phyloP scores from a whole-genome alignment of 305 asterid species.

The Withania somnifera region DNA sequence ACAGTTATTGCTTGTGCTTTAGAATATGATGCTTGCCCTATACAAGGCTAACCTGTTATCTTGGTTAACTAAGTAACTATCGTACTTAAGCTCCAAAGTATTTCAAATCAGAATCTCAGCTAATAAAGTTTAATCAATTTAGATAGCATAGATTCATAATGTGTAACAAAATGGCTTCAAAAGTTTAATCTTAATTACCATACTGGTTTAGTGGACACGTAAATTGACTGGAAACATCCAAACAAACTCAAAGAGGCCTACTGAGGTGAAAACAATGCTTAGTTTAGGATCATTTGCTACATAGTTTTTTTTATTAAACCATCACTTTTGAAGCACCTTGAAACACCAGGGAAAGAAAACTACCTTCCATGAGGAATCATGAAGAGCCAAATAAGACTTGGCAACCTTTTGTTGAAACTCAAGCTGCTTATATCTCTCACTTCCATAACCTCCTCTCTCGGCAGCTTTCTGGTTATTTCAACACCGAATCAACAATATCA shows the following conservation, averaged over 20 bases:
- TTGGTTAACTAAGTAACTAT: neutral
- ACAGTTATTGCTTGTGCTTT: neutral
- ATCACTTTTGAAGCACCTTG: neutral
- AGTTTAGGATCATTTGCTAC: neutral
- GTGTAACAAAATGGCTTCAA: neutral
- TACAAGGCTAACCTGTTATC: neutral
- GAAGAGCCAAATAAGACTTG: conserved; percentile 35
- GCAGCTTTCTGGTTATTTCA: conserved; percentile 52
- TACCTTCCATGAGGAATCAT: conserved; percentile 81
- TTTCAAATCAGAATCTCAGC: neutral
- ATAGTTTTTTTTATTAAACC: neutral
- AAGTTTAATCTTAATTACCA: neutral
- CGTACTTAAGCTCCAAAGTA: neutral
- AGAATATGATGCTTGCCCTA: neutral
- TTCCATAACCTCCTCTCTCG: conserved; percentile 88
- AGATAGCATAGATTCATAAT: neutral
- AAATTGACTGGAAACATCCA: neutral
- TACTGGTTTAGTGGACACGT: neutral
- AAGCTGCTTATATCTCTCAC: conserved; percentile 80
- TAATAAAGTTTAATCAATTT: neutral
- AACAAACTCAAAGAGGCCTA: neutral
- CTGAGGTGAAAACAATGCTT: neutral
- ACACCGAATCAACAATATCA: neutral
- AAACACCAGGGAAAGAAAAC: neutral
- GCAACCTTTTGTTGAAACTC: conserved; percentile 82